A percentile compares a stretch with the other conserved stretches of the same genome.
phyloP scores from a whole-genome alignment of 768 basidiomycete genomes.

The Hericium rajendrae region DNA sequence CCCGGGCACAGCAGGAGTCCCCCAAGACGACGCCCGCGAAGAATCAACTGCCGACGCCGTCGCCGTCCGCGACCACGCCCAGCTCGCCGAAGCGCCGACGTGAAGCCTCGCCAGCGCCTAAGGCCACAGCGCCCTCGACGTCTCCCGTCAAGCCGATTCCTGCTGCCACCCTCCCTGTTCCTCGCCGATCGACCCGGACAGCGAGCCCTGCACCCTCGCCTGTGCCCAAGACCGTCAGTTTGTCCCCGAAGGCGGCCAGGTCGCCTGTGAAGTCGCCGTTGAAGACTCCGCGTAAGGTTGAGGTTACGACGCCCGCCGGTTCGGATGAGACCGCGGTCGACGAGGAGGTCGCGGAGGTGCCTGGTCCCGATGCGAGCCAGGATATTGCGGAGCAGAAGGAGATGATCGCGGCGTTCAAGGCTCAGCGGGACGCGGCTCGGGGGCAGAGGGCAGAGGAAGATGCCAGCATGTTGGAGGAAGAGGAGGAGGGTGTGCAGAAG shows the following conservation, averaged over 20 bases:
- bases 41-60: constrained; percentile 22
- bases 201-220: constrained; percentile 29
- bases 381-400: constrained; percentile 74
- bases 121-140: constrained; percentile 12
- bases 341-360: constrained; percentile 40
- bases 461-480: constrained; percentile 11
- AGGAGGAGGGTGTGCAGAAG: constrained; percentile 24
- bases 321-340: constrained; percentile 62
- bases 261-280: constrained; percentile 28
- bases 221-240: constrained; percentile 31
- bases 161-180: constrained; percentile 13
- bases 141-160: constrained; percentile 9
- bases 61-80: constrained; percentile 26
- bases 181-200: constrained; percentile 35
- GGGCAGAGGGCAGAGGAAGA: constrained; percentile 15
- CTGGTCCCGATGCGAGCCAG: constrained; percentile 51
- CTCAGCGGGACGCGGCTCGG: constrained; percentile 39
- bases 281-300: constrained; percentile 25
- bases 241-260: constrained; percentile 18
- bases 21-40: constrained; percentile 15
- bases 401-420: constrained; percentile 64
- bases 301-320: constrained; percentile 35
- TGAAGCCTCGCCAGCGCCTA: constrained; percentile 51
- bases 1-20: constrained; percentile 26
- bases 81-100: constrained; percentile 28